Base-by-base conservation (phyloP, 163 green algal genomes). In the Coccomyxa subellipsoidea region DNA sequence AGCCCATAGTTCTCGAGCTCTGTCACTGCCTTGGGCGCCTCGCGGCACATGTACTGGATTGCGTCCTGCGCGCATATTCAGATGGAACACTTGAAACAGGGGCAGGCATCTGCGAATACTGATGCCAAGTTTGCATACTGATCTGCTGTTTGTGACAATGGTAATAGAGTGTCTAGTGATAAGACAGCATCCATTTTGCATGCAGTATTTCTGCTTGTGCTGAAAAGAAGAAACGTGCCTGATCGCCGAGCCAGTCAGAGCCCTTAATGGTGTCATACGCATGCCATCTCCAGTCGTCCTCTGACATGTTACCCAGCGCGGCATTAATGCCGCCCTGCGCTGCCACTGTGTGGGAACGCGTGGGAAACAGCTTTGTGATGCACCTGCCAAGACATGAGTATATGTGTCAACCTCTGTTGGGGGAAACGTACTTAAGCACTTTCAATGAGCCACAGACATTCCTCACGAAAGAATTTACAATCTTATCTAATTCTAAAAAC, bases 201-300 rank as follows among this genome's bases (percentile, higher is more conserved):
- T n/a, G n/a, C n/a, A n/a, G n/a, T n/a, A n/a, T n/a, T n/a, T n/a
- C n/a, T n/a, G n/a, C n/a, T n/a, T n/a, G n/a, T n/a, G n/a, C n/a
- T n/a, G n/a, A n/a, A n/a, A n/a, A n/a, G n/a, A n/a, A n/a, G n/a
- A n/a, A n/a, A n/a, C n/a, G n/a, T n/a, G n/a, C 96, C 90, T 99
- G 96, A 87, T 99, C 96, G 38, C 96, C 96, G 10, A 99, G 88
- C 96, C 96, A 99, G 90, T 99, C 96, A 77, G 88, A 95, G 81
- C 96, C 96, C 90, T 99, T 99, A 86, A 99, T 93, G 0, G 97
- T 99, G 89, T 99, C 97, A 83, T 99, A 99, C 25, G 97, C 97
- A 84, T 99, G 97, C 97, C 97, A 99, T n/a, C 97, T 87, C 97
- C 97, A 99, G 89, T 99, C 95, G 81, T 99, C 97, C 85, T 97